These are phyloP conservation scores for Lanmaoa pseudosensibilis DNA, from an alignment of 768 basidiomycete species.

Conservation along the genomic window DNA sequence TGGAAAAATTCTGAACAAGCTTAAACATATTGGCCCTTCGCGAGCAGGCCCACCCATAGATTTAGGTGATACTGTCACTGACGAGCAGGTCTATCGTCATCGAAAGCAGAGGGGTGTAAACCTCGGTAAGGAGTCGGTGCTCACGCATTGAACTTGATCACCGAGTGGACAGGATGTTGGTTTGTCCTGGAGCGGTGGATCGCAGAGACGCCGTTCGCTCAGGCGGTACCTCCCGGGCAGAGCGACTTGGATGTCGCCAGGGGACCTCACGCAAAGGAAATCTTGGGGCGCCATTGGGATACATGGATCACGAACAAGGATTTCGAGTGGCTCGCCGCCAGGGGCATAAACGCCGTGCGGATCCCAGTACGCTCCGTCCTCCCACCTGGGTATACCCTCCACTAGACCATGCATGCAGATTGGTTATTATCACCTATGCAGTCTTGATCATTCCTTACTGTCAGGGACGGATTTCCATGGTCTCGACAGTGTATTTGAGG, in stretches of 20 bases:
- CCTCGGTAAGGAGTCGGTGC: constrained; percentile 49
- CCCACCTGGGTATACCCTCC: background rate
- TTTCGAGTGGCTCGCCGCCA: constrained; percentile 52
- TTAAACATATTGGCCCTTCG: constrained; percentile 9
- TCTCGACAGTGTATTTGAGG: constrained; percentile 48
- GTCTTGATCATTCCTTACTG: constrained; percentile 56
- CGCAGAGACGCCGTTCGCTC: constrained; percentile 52
- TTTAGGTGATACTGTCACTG: constrained; percentile 4
- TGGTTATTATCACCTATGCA: constrained; percentile 71
- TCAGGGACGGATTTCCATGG: constrained; percentile 64
- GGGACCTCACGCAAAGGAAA: constrained; percentile 45
- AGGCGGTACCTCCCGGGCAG: constrained; percentile 53
- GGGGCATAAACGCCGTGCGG: constrained; percentile 60
- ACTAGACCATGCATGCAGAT: constrained; percentile 43
- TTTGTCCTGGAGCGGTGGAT: constrained; percentile 84
- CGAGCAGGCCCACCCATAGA: background rate
- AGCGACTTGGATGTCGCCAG: constrained; percentile 72
- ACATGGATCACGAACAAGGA: constrained; percentile 55
- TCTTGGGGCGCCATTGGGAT: constrained; percentile 49
- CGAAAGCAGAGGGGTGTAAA: constrained; percentile 82
- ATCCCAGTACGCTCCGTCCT: constrained; percentile 60
- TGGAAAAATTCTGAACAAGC: constrained; percentile 16
- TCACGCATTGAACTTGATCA: constrained; percentile 9
- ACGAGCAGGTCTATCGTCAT: constrained; percentile 48
- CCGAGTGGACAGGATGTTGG: constrained; percentile 56